Conservation (phyloP, 169 alveolate genomes). For the Cryptosporidium xiaoi region DNA sequence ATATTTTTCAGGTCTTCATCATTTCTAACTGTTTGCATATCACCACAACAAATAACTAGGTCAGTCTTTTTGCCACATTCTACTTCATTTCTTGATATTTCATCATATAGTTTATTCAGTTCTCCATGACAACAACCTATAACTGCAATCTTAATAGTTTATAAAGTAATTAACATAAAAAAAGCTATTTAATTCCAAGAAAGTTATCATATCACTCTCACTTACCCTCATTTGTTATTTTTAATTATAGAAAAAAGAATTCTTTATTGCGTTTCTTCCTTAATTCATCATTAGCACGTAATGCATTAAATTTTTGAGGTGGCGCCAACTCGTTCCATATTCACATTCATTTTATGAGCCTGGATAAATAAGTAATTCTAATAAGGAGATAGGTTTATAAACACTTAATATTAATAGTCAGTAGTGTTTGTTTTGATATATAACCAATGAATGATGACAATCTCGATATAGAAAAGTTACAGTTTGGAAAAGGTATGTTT, state of each 20-base stretch:
- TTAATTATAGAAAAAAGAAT: too few relatives aligned
- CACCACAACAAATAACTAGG: conserved; percentile 95
- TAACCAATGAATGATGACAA: conserved; percentile 43
- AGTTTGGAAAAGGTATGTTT: conserved; percentile 72
- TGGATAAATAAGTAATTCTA: too few relatives aligned
- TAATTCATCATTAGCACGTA: too few relatives aligned
- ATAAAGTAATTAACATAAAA: neutral
- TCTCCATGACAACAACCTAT: conserved; percentile 98
- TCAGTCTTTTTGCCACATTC: conserved; percentile 87
- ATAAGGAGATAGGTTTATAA: too few relatives aligned
- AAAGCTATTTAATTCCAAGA: too few relatives aligned
- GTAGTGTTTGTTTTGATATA: neutral
- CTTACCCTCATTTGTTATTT: too few relatives aligned
- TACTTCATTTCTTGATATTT: conserved; percentile 82
- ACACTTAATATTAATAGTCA: neutral
- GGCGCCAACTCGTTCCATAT: too few relatives aligned
- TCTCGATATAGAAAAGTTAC: conserved; percentile 53
- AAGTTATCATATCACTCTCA: too few relatives aligned
- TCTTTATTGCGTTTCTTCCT: too few relatives aligned
- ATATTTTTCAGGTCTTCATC: conserved; percentile 89
- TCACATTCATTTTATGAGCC: too few relatives aligned
- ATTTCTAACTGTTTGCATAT: conserved; percentile 93
- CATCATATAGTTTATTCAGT: conserved; percentile 85
- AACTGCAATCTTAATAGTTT: conserved; percentile 86
- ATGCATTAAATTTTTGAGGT: too few relatives aligned